Evolutionary conservation across 768 basidiomycete species (phyloP).

Genomic region (Lentinula lateritia): DNA sequence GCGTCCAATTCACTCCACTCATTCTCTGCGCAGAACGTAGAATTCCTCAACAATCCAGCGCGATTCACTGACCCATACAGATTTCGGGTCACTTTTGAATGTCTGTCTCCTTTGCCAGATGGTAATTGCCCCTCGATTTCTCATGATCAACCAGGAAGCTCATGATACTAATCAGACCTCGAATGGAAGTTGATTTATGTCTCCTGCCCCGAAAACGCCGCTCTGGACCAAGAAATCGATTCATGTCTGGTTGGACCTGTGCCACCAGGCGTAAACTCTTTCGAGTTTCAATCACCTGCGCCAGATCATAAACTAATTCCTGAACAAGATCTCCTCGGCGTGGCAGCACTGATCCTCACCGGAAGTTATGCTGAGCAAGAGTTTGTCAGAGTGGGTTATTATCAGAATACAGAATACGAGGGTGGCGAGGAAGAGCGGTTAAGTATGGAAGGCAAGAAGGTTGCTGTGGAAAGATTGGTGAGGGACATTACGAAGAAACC

Average conservation of each 20-base stretch:
- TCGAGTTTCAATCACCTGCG: slow-evolving; percentile 88
- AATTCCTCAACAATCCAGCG: slow-evolving; percentile 91
- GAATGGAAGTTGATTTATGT: slow-evolving; percentile 99
- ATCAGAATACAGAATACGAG: slow-evolving; percentile 98
- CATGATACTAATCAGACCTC: slow-evolving; percentile 55
- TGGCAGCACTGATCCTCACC: slow-evolving; percentile 94
- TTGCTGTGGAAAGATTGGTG: slow-evolving; percentile 74
- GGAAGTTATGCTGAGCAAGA: slow-evolving; percentile 96
- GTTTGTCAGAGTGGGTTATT: slow-evolving; percentile 99
- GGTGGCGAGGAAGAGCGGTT: slow-evolving; percentile 76
- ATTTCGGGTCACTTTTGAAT: slow-evolving; percentile 96
- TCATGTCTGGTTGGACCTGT: slow-evolving; percentile 97
- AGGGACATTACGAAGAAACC: slow-evolving; percentile 90
- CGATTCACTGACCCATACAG: slow-evolving; percentile 86
- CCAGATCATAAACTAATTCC: slow-evolving; percentile 86
- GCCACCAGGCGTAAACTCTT: slow-evolving; percentile 94
- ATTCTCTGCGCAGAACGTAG: slow-evolving; percentile 58
- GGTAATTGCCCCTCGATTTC: slow-evolving; percentile 35
- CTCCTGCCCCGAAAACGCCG: slow-evolving; percentile 85
- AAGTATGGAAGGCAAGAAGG: slow-evolving; percentile 58
- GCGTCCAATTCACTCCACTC: neutral
- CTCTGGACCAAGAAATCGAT: slow-evolving; percentile 95
- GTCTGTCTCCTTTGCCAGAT: slow-evolving; percentile 85
- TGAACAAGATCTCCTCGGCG: slow-evolving; percentile 85
- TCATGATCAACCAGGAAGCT: neutral